Evolutionary conservation across 768 basidiomycete species (phyloP), one percentile per base, ranked within the genome.

Genomic region (Polyporus arcularius): DNA sequence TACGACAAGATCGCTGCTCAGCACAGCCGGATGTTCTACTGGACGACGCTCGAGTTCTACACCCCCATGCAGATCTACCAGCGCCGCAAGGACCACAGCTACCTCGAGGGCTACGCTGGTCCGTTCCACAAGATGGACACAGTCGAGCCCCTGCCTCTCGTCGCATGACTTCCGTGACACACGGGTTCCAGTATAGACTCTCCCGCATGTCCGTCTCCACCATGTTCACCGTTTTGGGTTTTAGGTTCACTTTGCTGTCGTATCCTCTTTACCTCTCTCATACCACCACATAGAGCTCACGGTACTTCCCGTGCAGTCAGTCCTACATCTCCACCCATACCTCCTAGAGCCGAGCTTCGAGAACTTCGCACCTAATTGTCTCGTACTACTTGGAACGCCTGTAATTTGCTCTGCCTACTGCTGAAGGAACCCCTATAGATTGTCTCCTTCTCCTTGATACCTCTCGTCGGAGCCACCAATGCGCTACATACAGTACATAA

Each of bases 1-100:
- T 90, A 88, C 67, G 84, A 89, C 60, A 84, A 82, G 70, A 85
- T 81, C 38, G 79, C 80, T 21, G 78, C 84, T 14, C 81, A 82
- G 65, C 82, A 90, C 68, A 80, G 86, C 26, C 84, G 89, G 42
- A 72, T 80, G 68, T 92, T 92, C 78, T 75, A 91, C 54, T 92
- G 89, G 89, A 92, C 89, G 63, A 82, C 82, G 4, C 75, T 78
- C 60, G 72, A 72, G 56, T 90, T 82, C 66, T 90, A 89, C 67
- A 72, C 81, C 18, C 88, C 88, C 0, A 72, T 79, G 42, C 68
- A 65, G 58, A 39, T 58, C 26, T 43, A 65, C 41, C 39, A 47
- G 35, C 63, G 67, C 50, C 57, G 57, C 43, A 35, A 53, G n/a
- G 58, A 58, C 31, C 61, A 60, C 43, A 47, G 16, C 16, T 56